Base-by-base conservation (phyloP, 805 yeast genomes). In the Clavispora fructus region DNA sequence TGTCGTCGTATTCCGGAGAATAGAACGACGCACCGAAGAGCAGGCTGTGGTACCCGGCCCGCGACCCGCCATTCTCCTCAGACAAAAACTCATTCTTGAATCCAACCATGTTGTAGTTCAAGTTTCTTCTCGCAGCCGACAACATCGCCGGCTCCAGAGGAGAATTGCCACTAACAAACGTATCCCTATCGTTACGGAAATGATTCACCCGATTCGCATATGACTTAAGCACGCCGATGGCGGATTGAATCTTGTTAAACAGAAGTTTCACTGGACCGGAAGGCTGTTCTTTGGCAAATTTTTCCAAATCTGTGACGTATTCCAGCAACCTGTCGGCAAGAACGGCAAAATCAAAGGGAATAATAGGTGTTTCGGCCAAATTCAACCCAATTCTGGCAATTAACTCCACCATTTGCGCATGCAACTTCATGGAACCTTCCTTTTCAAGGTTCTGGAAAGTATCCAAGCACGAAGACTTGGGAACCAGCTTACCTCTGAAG, bases 121-220 rank as follows among this genome's bases (percentile, higher is more conserved):
- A 86, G 46, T 79, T 80, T 84, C 87, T 79, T 56, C 98, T 73
- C 51, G 79, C 82, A 40, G 83, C 80, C 0, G 91, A 76, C 35
- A 87, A 67, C 46, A 85, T 60, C 1, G 89, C 79, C 1, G 95
- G 90, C 60, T 91, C 95, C 4, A 80, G 57, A 2, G 85, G 91
- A 5, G 75, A 60, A 1, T 67, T 51, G 7, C 60, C 59, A 14
- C 43, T 38, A 7, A 72, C 53, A 43, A 55, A 70, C 8, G 23
- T 33, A 11, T 33, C 37, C 16, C 37, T 33, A 14, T 77, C 76
- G 19, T 64, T 61, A 3, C 64, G 60, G 82, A 90, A 85, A 2
- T 73, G 67, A 12, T 71, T 73, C 58, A 80, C 78, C 60, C 35
- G 64, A 54, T 43, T 65, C 60, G 68, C 88, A 47, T 52, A 63